Percentiles rank a stretch among this genome's conserved stretches.
These are phyloP conservation scores for Exophiala phaeomuriformis DNA, from an alignment of 2,329 filamentous ascomycete species.

Conservation along the genomic window DNA sequence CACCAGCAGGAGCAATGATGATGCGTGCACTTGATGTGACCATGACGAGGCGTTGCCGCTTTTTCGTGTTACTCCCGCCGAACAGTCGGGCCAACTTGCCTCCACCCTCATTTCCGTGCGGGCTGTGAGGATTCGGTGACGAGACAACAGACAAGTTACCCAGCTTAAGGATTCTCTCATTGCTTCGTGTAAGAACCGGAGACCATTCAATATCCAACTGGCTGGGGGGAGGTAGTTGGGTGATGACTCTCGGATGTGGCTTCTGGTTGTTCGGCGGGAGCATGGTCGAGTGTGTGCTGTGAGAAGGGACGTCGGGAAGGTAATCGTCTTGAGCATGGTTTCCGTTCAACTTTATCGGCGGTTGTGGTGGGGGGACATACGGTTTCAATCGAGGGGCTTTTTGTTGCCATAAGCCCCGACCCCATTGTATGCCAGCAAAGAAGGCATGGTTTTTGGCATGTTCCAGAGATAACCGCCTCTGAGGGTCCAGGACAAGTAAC, in stretches of 20 bases:
- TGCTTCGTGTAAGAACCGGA: conserved; percentile 79
- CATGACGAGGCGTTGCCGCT: conserved; percentile 87
- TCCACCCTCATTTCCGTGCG: conserved; percentile 59
- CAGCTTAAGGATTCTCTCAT: conserved; percentile 89
- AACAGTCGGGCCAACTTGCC: conserved; percentile 87
- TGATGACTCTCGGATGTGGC: conserved; percentile 73
- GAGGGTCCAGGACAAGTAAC: conserved; percentile 79
- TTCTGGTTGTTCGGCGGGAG: conserved; percentile 39
- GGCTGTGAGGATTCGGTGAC: conserved; percentile 66
- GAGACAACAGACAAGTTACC: conserved; percentile 83
- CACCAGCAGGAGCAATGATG: conserved; percentile 80
- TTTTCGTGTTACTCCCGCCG: conserved; percentile 82
- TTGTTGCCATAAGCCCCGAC: conserved; percentile 76
- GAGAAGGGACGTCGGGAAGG: conserved; percentile 37
- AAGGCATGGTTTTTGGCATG: conserved; percentile 96
- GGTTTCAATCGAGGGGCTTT: conserved; percentile 82
- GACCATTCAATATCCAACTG: conserved; percentile 99
- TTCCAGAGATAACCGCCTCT: conserved; percentile 77
- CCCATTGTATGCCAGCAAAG: conserved; percentile 80
- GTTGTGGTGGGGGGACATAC: conserved; percentile 69
- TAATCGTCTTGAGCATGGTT: conserved; percentile 35
- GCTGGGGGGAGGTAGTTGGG: conserved; percentile 89
- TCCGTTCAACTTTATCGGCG: conserved; percentile 70
- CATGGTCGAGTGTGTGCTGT: conserved; percentile 33
- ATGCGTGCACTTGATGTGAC: conserved; percentile 86